Conservation (phyloP, 2,329 filamentous ascomycete genomes). For the Penicillium sp. region DNA sequence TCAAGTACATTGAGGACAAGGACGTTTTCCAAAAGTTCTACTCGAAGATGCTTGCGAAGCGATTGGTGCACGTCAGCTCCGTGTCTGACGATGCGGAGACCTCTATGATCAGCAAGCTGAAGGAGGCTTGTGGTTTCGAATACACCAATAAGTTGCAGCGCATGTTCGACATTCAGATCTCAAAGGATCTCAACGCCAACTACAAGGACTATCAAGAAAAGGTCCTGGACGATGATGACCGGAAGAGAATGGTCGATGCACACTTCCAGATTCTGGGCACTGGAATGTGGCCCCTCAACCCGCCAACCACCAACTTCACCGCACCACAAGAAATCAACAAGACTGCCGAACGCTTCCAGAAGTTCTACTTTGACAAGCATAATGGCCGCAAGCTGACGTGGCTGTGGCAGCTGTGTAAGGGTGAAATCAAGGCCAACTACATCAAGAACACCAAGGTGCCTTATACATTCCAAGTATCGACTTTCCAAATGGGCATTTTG, state of each 20-base stretch:
- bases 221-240: slow-evolving; percentile 58
- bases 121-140: slow-evolving; percentile 97
- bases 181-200: slow-evolving; percentile 86
- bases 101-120: slow-evolving; percentile 98
- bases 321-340: slow-evolving; percentile 78
- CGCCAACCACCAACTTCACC: slow-evolving; percentile 81
- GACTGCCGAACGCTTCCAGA: slow-evolving; percentile 82
- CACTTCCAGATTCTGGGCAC: slow-evolving; percentile 91
- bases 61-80: slow-evolving; percentile 88
- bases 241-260: slow-evolving; percentile 71
- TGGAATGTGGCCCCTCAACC: slow-evolving; percentile 90
- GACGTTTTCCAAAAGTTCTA: slow-evolving; percentile 99
- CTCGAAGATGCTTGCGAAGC: slow-evolving; percentile 90
- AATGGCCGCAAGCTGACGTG: slow-evolving; percentile 93
- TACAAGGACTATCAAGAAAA: slow-evolving; percentile 74
- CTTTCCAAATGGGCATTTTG: slow-evolving; percentile 95
- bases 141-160: slow-evolving; percentile 99
- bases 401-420: slow-evolving; percentile 98
- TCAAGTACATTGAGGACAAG: slow-evolving; percentile 99
- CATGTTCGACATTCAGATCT: slow-evolving; percentile 99
- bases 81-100: slow-evolving; percentile 96
- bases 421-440: slow-evolving; percentile 90
- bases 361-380: slow-evolving; percentile 95
- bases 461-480: slow-evolving; percentile 94
- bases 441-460: slow-evolving; percentile 83